phyloP scores from a whole-genome alignment of 1,139 yeast species.

The Candida smagusa region DNA sequence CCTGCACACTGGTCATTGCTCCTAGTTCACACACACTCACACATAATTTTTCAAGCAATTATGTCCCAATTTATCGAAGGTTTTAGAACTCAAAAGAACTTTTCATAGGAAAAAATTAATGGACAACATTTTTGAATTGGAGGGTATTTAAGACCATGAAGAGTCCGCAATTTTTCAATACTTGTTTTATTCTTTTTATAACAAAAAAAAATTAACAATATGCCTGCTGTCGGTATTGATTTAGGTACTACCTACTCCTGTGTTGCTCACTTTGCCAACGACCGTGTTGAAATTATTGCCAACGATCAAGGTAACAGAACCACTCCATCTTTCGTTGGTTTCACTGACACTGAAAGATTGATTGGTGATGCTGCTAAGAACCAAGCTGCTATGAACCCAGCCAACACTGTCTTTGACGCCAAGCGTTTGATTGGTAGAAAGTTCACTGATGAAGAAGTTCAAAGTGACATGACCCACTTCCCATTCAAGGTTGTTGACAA shows the following conservation, averaged over 20 bases:
- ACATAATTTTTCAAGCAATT: background rate
- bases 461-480: conserved; percentile 57
- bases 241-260: conserved; percentile 85
- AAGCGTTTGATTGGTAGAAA: conserved; percentile 69
- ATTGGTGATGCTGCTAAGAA: conserved; percentile 73
- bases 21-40: background rate
- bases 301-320: conserved; percentile 73
- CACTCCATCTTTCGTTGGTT: conserved; percentile 67
- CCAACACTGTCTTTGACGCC: conserved; percentile 65
- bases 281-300: conserved; percentile 69
- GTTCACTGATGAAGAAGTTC: conserved; percentile 56
- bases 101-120: conserved; percentile 9
- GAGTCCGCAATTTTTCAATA: conserved; percentile 7
- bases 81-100: conserved; percentile 14
- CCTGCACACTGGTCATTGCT: too few relatives aligned
- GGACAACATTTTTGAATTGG: conserved; percentile 8
- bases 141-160: conserved; percentile 8
- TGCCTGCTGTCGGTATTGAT: conserved; percentile 71
- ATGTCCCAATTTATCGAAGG: conserved; percentile 10
- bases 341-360: conserved; percentile 64
- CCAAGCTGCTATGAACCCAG: conserved; percentile 69
- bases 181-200: conserved; percentile 7
- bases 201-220: conserved; percentile 5
- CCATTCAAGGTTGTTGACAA: conserved; percentile 58
- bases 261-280: conserved; percentile 74